Base-by-base conservation (phyloP, 73 alveolate species). In the Paraurostyla sp. region DNA sequence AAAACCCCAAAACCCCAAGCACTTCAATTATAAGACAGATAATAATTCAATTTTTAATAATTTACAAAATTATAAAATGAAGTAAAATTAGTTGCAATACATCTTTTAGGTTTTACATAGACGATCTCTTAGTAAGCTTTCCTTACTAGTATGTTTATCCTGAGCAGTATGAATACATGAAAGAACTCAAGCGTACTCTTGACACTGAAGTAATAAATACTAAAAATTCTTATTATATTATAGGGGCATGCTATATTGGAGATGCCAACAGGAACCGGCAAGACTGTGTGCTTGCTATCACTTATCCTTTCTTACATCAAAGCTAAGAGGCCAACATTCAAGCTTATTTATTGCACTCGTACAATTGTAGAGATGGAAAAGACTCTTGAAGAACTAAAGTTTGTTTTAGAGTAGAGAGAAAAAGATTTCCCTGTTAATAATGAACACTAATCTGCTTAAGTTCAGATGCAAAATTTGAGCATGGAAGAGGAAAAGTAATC, bases 221-320 rank as follows among this genome's bases (percentile, higher is more conserved):
- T 11, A 23, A 43, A 22, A 33, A 45, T 73, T 16, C 1, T 38
- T 18, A 65, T 3, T 36, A 73, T 43, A 25, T 46, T 36, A 18
- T 73, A 73, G 84, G 98, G 98, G 22, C 98, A 95, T 80, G 97
- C 93, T 20, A 90, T 95, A 22, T 62, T 95, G 40, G 98, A 95
- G 76, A 95, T 95, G 98, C 98, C 98, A 42, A 95, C 98, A 84
- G 98, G 98, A 48, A 95, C 98, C 69, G 98, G 98, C 2, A 95
- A 95, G 87, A 95, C 98, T 49, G 96, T 95, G 76, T 95, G 96
- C 54, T 78, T 95, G 41, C 75, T 95, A 33, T 90, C 98, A 20
- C 45, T 95, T 56, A 90, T 89, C 59, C 57, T 90, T 11, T 88
- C 97, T 41, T 95, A 85, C 51, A 84, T 92, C 51, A 83, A 69